Evolutionary conservation across 768 basidiomycete species (phyloP).

Genomic region (Neoboletus magnificus): DNA sequence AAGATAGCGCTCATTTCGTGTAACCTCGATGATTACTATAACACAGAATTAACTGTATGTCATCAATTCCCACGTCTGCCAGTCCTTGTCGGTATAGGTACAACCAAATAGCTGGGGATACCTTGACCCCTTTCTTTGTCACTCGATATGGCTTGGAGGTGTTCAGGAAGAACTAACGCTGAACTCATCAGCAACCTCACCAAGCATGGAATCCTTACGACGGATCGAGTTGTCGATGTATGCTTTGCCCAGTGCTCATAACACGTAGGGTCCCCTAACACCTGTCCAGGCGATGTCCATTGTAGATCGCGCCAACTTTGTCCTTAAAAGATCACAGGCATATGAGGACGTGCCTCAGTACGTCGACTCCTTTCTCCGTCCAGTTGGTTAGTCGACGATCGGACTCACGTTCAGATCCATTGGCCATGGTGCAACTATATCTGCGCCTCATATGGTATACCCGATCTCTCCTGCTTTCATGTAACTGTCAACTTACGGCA

Average conservation of each 20-base stretch:
- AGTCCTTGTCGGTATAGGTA: slow-evolving; percentile 4
- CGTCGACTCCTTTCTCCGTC: slow-evolving; percentile 27
- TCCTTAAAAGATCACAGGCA: slow-evolving; percentile 46
- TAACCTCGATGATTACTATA: too few relatives aligned
- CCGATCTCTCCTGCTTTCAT: not conserved
- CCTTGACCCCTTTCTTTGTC: not conserved
- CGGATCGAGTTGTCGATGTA: slow-evolving; percentile 55
- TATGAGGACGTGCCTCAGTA: slow-evolving; percentile 82
- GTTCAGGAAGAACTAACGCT: slow-evolving; percentile 62
- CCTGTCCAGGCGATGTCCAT: slow-evolving; percentile 57
- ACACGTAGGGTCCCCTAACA: not conserved
- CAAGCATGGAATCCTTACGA: slow-evolving; percentile 50
- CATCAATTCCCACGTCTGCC: too few relatives aligned
- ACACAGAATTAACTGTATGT: too few relatives aligned
- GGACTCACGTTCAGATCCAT: slow-evolving; percentile 48
- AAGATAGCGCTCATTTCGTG: too few relatives aligned
- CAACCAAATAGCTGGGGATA: slow-evolving; percentile 6
- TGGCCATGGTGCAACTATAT: slow-evolving; percentile 87
- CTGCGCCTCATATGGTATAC: slow-evolving; percentile 91
- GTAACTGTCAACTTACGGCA: not conserved
- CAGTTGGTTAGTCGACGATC: not conserved
- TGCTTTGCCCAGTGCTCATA: slow-evolving; percentile 13
- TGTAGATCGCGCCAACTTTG: slow-evolving; percentile 72
- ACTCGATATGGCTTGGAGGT: slow-evolving; percentile 75
- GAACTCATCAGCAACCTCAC: slow-evolving; percentile 73